Conservation (phyloP, 768 basidiomycete species). For the Psilocybe tampanensis region DNA sequence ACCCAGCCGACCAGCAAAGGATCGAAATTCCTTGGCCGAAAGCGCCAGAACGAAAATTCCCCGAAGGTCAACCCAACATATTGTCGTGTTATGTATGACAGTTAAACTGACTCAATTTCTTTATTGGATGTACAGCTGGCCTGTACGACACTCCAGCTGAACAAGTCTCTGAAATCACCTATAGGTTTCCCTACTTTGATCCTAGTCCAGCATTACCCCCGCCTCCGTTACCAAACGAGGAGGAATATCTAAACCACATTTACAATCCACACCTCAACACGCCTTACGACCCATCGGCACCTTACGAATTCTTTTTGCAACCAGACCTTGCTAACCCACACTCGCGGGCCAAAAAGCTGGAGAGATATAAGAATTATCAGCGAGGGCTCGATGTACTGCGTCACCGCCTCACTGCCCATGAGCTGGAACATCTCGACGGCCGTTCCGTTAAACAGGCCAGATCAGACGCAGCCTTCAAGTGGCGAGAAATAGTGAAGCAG, state of each 20-base stretch:
- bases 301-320: conserved; percentile 66
- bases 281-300: conserved; percentile 50
- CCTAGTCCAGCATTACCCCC: conserved; percentile 35
- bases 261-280: conserved; percentile 53
- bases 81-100: neutral
- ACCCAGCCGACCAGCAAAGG: conserved; percentile 38
- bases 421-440: conserved; percentile 58
- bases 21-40: conserved; percentile 75
- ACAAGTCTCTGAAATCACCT: conserved; percentile 69
- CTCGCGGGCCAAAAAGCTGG: conserved; percentile 79
- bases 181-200: conserved; percentile 60
- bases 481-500: conserved; percentile 58
- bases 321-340: conserved; percentile 83
- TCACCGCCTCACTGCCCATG: conserved; percentile 53
- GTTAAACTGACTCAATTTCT: conserved; percentile 4
- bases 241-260: conserved; percentile 58
- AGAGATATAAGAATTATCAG: conserved; percentile 68
- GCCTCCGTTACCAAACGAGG: conserved; percentile 48
- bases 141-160: conserved; percentile 68
- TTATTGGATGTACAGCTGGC: conserved; percentile 42
- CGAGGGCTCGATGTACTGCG: conserved; percentile 50
- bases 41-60: conserved; percentile 38
- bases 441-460: conserved; percentile 63
- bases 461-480: conserved; percentile 78
- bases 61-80: conserved; percentile 41